Evolutionary conservation across 2,329 filamentous ascomycete species (phyloP).

Genomic region (Ophiostoma quercus): DNA sequence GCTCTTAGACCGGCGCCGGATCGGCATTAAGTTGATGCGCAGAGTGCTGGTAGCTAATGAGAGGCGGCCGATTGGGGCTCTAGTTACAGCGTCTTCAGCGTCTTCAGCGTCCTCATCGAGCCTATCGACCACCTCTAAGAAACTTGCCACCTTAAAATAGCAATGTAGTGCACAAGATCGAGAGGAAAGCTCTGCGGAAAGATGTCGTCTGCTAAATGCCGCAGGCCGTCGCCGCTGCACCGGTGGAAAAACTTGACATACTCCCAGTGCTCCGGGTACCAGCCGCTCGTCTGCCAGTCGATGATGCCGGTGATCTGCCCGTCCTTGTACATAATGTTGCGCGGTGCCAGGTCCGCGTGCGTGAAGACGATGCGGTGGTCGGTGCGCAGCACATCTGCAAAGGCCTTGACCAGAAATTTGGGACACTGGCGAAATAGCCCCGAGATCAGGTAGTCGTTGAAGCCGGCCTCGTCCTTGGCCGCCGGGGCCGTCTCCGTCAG

Average conservation of each 20-base stretch:
- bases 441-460: neutral
- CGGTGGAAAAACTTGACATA: neutral
- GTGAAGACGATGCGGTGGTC: neutral
- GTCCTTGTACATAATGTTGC: neutral
- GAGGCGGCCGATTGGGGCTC: too few relatives aligned
- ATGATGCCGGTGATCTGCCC: neutral
- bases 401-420: neutral
- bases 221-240: neutral
- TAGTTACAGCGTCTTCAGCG: too few relatives aligned
- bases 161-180: neutral
- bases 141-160: neutral
- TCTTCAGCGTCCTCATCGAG: too few relatives aligned
- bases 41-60: too few relatives aligned
- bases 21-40: too few relatives aligned
- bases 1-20: too few relatives aligned
- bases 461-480: neutral
- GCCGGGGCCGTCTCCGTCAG: neutral
- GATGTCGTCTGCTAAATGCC: neutral
- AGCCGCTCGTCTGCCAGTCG: neutral
- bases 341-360: neutral
- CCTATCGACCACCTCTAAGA: neutral
- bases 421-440: neutral
- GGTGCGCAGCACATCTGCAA: neutral
- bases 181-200: neutral
- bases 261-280: slow-evolving; percentile 1